Conservation (phyloP, 495 filamentous ascomycete genomes). For the Pyrenopolyporus hunteri region DNA sequence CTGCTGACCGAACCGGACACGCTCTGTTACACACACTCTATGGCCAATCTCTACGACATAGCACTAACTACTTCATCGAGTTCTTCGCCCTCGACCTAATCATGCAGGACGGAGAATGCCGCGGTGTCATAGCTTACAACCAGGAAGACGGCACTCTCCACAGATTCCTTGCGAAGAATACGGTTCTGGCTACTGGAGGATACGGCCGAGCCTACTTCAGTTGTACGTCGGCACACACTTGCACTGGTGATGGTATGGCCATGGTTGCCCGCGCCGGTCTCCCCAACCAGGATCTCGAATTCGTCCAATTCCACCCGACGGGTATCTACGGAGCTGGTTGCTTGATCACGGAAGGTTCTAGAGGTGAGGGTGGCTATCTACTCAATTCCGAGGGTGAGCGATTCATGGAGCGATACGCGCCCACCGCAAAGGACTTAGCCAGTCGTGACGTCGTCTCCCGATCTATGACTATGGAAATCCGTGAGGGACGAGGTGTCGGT, state of each 20-base stretch:
- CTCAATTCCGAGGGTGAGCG: constrained; percentile 96
- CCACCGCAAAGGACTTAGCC: constrained; percentile 95
- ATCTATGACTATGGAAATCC: constrained; percentile 97
- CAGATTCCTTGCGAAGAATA: constrained; percentile 93
- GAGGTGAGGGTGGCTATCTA: constrained; percentile 97
- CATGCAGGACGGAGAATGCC: constrained; percentile 96
- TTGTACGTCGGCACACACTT: constrained; percentile 96
- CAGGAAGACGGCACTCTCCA: constrained; percentile 98
- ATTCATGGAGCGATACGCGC: constrained; percentile 99
- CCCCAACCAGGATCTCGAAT: constrained; percentile 98
- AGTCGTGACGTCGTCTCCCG: constrained; percentile 92
- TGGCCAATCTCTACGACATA: constrained; percentile 94
- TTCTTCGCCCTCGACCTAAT: constrained; percentile 96
- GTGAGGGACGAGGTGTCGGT: constrained; percentile 94
- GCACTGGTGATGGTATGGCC: constrained; percentile 97
- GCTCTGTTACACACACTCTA: constrained; percentile 97
- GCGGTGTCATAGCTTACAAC: constrained; percentile 95
- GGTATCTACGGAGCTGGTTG: constrained; percentile 99
- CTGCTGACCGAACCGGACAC: constrained; percentile 94
- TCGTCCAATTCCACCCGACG: constrained; percentile 99
- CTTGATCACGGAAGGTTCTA: constrained; percentile 96
- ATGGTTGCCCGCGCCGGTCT: constrained; percentile 98
- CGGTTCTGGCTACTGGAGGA: constrained; percentile 92
- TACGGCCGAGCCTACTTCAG: constrained; percentile 98
- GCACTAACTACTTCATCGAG: constrained; percentile 99